A percentile compares a stretch with the other conserved stretches of the same genome.
phyloP scores from a whole-genome alignment of 345 rosid genomes.

The Cardamine chenopodiifolia region DNA sequence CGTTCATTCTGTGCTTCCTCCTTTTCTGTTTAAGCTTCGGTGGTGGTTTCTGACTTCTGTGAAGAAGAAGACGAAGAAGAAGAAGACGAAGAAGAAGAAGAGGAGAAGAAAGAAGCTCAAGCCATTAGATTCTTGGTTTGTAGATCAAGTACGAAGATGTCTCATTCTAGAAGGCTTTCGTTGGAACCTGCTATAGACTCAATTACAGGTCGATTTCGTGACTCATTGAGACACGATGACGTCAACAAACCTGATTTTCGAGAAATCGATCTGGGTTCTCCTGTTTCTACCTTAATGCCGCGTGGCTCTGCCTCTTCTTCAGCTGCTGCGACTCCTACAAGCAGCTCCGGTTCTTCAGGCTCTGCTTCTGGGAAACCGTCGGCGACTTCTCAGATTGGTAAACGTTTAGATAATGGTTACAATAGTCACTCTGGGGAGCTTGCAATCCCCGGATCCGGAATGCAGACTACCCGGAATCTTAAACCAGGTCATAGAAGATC shows the following conservation, averaged over 20 bases:
- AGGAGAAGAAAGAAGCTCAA: slow-evolving; percentile 6
- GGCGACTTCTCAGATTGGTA: slow-evolving; percentile 39
- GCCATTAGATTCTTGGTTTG: slow-evolving; percentile 4
- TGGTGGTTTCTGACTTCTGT: slow-evolving; percentile 31
- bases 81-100: slow-evolving; percentile 14
- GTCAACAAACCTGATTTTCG: slow-evolving; percentile 86
- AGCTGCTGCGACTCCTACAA: slow-evolving; percentile 37
- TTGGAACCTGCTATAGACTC: slow-evolving; percentile 49
- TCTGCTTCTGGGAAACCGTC: slow-evolving; percentile 40
- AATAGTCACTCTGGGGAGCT: slow-evolving; percentile 68
- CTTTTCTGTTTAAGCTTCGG: slow-evolving; percentile 46
- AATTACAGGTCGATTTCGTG: slow-evolving; percentile 51
- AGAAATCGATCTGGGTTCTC: slow-evolving; percentile 92
- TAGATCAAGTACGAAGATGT: slow-evolving; percentile 44
- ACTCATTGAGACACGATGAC: slow-evolving; percentile 29
- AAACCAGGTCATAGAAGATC: slow-evolving; percentile 79
- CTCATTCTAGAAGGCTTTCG: slow-evolving; percentile 53
- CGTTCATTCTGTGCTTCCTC: slow-evolving; percentile 61
- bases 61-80: slow-evolving; percentile 7
- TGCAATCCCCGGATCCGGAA: slow-evolving; percentile 51
- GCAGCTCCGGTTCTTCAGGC: slow-evolving; percentile 43
- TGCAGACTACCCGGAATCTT: slow-evolving; percentile 29
- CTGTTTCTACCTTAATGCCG: slow-evolving; percentile 72
- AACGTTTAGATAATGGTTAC: background rate
- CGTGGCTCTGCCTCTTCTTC: slow-evolving; percentile 47